Percentiles rank a stretch among this genome's conserved stretches.
phyloP scores from a whole-genome alignment of 768 basidiomycete genomes.

The Leccinum obscurum region DNA sequence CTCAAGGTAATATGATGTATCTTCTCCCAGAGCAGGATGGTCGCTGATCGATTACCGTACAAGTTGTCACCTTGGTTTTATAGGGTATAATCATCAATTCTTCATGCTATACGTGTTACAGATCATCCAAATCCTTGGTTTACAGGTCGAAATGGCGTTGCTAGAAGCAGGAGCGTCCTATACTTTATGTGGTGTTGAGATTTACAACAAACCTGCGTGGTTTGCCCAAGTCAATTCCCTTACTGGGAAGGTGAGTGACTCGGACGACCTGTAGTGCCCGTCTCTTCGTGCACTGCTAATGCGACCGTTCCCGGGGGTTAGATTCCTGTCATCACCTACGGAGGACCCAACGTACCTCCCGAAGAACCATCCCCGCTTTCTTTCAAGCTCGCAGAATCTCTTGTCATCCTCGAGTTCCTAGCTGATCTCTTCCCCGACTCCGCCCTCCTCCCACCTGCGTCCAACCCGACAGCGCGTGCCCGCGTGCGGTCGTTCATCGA shows the following conservation, averaged over 20 bases:
- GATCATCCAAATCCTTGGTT: not conserved
- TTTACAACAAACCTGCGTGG: slow-evolving; percentile 67
- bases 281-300: too few relatives aligned
- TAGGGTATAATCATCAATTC: slow-evolving; percentile 36
- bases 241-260: slow-evolving; percentile 48
- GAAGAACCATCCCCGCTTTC: not conserved
- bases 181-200: slow-evolving; percentile 54
- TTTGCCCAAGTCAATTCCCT: slow-evolving; percentile 63
- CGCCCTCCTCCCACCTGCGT: not conserved
- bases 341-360: not conserved
- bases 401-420: not conserved
- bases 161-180: slow-evolving; percentile 50
- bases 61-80: slow-evolving; percentile 59
- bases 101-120: not conserved
- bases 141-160: slow-evolving; percentile 57
- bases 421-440: not conserved
- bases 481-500: not conserved
- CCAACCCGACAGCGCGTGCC: not conserved
- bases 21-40: not conserved
- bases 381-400: not conserved
- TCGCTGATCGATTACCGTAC: not conserved
- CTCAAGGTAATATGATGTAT: slow-evolving; percentile 37
- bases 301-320: not conserved
- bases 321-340: not conserved
- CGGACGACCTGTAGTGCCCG: too few relatives aligned